Evolutionary conservation across 345 rosid genomes (phyloP), one percentile per base, ranked within the genome.

Genomic region (Anacardium occidentale): DNA sequence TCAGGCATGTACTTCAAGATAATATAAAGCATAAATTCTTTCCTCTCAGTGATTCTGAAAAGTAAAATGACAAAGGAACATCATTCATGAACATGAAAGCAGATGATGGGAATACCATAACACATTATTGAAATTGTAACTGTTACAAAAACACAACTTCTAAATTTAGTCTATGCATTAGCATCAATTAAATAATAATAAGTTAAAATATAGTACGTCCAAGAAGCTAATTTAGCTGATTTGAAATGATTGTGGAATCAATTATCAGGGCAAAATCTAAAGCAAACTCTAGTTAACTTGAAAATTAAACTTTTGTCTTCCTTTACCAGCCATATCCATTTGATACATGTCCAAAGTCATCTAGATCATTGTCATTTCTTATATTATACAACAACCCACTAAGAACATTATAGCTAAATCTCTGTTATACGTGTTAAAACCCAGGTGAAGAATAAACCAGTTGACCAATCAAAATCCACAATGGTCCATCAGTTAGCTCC

Each of bases 241-340:
- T 22, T 56, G 37, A 51, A 52, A 51, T 10, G 17, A 34, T 37
- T 21, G 26, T 4, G 32, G 9, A 25, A 69, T 9, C 24, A 15
- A 47, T 12, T 5, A 54, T 40, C 55, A 68, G 37, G 13, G 14
- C 37, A 68, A 26, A 53, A 37, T 44, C 10, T 22, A 14, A 55
- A 15, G 20, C 12, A 68, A 68, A 56, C 24, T 44, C 21, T 3
- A 42, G 34, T 22, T 25, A 69, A 42, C 63, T 42, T 42, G 40
- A 42, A 69, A 40, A 9, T 48, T 26, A 5, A 56, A 54, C 51
- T 55, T 26, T 40, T 22, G 4, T 22, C 62, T 68, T 13, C 22
- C 20, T 37, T 68, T 68, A 32, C 71, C 62, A 68, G 21, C 22
- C 21, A 53, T 24, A 14, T 29, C 53, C 56, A 53, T 54, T 34